Percentiles rank a stretch among this genome's conserved stretches.
phyloP scores from a whole-genome alignment of 2,329 filamentous ascomycete species.

The Penicillium sp. region DNA sequence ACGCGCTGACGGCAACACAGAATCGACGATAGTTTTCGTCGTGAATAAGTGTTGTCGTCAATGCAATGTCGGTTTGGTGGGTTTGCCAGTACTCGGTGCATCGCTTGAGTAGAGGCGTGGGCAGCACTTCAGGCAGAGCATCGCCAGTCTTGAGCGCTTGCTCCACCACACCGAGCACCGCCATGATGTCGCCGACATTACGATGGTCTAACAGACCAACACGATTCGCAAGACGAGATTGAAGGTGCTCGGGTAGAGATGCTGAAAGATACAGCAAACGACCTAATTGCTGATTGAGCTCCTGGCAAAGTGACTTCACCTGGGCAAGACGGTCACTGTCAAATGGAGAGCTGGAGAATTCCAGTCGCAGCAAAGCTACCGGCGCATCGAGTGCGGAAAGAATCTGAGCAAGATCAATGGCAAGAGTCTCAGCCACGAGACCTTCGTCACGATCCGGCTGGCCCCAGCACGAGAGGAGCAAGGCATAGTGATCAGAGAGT shows the following conservation, averaged over 20 bases:
- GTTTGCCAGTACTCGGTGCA: conserved; percentile 26
- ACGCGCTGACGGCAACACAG: conserved; percentile 44
- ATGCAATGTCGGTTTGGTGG: conserved; percentile 18
- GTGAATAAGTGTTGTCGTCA: conserved; percentile 34
- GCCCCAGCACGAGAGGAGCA: conserved; percentile 45
- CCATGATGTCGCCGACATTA: conserved; percentile 49
- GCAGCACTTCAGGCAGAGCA: conserved; percentile 46
- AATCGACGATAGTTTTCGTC: conserved; percentile 45
- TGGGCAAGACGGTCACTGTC: conserved; percentile 30
- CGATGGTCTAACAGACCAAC: conserved; percentile 42
- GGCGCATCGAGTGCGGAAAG: conserved; percentile 32
- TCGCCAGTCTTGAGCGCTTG: conserved; percentile 46
- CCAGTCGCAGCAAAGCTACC: conserved; percentile 34
- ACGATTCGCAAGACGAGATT: conserved; percentile 35
- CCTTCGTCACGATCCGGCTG: conserved; percentile 21
- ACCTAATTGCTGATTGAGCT: conserved; percentile 32
- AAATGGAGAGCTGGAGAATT: conserved; percentile 39
- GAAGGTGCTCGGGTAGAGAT: conserved; percentile 37
- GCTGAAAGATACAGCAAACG: conserved; percentile 34
- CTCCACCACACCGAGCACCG: conserved; percentile 45
- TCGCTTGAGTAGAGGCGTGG: conserved; percentile 43
- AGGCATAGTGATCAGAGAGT: conserved; percentile 47
- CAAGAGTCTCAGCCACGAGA: conserved; percentile 28
- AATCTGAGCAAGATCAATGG: conserved; percentile 29
- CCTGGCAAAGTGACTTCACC: conserved; percentile 31